Conservation (phyloP, 495 filamentous ascomycete species). For the Tetracladium marchalianum region DNA sequence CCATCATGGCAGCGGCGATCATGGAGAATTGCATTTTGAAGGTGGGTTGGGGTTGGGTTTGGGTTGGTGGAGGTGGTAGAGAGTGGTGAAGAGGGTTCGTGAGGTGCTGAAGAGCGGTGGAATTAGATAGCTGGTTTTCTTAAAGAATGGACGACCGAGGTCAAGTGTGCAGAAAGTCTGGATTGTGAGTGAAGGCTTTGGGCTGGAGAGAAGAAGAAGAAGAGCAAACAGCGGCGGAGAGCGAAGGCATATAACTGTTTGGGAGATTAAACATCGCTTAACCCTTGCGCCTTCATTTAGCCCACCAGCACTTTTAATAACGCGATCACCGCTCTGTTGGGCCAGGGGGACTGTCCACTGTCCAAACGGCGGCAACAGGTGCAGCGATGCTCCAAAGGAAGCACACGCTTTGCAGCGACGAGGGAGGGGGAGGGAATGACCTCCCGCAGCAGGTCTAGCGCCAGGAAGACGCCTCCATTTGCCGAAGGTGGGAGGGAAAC, state of each 20-base stretch:
- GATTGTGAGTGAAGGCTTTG: slow-evolving; percentile 33
- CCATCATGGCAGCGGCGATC: slow-evolving; percentile 37
- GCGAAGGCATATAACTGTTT: slow-evolving; percentile 14
- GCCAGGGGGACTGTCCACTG: no score
- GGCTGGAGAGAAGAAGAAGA: slow-evolving; percentile 37
- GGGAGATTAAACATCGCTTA: slow-evolving; percentile 16
- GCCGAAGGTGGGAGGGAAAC: no score
- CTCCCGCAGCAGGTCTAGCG: no score
- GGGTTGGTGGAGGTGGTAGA: slow-evolving; percentile 1
- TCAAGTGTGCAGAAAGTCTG: slow-evolving; percentile 32
- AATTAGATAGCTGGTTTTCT: slow-evolving; percentile 29
- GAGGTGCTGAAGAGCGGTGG: slow-evolving; percentile 27
- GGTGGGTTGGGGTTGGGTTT: slow-evolving; percentile 7
- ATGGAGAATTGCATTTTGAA: slow-evolving; percentile 45
- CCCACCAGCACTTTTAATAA: no score
- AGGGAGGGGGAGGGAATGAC: no score
- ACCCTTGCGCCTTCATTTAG: no score
- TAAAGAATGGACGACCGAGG: slow-evolving; percentile 55
- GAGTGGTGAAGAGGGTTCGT: slow-evolving; percentile 4
- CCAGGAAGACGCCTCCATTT: no score
- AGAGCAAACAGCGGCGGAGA: slow-evolving; percentile 17
- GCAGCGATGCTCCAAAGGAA: no score
- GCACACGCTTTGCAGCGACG: no score
- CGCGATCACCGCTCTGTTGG: no score
- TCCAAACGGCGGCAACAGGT: no score